Conservation (phyloP, 768 basidiomycete species). For the Serendipita sp. region DNA sequence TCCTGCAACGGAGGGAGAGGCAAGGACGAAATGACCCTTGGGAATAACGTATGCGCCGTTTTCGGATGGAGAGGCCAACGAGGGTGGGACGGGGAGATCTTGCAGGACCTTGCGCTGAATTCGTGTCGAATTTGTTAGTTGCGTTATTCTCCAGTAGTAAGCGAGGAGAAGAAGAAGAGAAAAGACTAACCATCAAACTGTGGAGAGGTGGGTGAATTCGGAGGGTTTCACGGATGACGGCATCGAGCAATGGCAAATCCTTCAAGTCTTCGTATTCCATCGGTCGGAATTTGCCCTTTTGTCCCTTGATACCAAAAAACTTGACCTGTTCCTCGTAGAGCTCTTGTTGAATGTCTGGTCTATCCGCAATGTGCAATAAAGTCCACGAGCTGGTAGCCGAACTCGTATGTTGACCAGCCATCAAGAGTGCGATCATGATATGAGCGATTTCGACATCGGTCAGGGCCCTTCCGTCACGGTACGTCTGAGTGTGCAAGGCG, state of each 20-base stretch:
- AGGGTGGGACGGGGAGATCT: conserved; percentile 65
- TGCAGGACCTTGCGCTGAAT: conserved; percentile 67
- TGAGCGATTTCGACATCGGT: conserved; percentile 89
- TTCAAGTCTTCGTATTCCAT: conserved; percentile 80
- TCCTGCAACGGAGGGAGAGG: conserved; percentile 77
- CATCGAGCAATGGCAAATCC: conserved; percentile 66
- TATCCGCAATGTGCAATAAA: conserved; percentile 69
- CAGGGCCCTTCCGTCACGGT: conserved; percentile 63
- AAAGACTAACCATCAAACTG: conserved; percentile 43
- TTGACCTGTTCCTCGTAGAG: conserved; percentile 84
- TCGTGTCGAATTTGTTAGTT: not conserved
- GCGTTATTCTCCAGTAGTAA: not conserved
- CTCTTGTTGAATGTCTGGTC: conserved; percentile 54
- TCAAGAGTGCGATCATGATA: conserved; percentile 95
- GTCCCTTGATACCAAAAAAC: conserved; percentile 56
- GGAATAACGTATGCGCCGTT: conserved; percentile 59
- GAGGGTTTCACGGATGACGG: conserved; percentile 85
- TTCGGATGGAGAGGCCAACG: conserved; percentile 63
- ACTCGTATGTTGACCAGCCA: conserved; percentile 98
- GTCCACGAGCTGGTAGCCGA: conserved; percentile 87
- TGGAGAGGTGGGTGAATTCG: conserved; percentile 92
- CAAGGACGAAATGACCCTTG: conserved; percentile 76
- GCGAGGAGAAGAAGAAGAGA: not conserved
- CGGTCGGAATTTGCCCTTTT: conserved; percentile 48
- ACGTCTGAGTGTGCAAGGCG: conserved; percentile 66